Conservation (phyloP, 345 rosid species). For the Noccaea bulbosa region DNA sequence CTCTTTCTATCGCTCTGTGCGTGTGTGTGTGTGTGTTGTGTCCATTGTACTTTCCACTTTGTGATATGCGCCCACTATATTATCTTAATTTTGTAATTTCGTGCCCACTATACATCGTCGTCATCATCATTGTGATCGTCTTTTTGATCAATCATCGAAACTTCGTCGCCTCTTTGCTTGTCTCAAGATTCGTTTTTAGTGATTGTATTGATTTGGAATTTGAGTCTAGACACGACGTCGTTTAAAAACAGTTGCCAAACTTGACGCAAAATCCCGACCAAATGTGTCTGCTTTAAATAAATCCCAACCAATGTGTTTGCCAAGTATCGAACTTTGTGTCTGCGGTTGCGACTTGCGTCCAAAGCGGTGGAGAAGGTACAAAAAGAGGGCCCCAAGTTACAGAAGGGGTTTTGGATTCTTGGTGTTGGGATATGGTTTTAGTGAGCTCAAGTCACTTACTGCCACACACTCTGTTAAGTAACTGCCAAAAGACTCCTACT, state of each 20-base stretch:
- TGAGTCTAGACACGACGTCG: constrained; percentile 4
- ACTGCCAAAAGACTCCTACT: constrained; percentile 28
- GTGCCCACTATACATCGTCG: constrained; percentile 34
- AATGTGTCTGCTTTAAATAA: constrained; percentile 11
- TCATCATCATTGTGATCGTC: constrained; percentile 20
- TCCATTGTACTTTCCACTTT: constrained; percentile 48
- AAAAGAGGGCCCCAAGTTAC: constrained; percentile 29
- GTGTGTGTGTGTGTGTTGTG: constrained; percentile 21
- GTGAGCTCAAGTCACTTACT: constrained; percentile 34
- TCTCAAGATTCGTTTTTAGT: constrained; percentile 19
- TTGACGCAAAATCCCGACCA: constrained; percentile 8
- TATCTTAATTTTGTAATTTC: constrained; percentile 30
- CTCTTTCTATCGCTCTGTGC: constrained; percentile 23
- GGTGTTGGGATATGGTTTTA: constrained; percentile 36
- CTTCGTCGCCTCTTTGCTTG: constrained; percentile 21
- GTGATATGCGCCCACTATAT: constrained; percentile 38
- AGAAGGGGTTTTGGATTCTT: constrained; percentile 31
- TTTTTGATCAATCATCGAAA: constrained; percentile 32
- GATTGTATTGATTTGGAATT: constrained; percentile 8
- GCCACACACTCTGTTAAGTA: constrained; percentile 33
- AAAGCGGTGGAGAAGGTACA: constrained; percentile 37
- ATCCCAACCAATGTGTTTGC: background rate
- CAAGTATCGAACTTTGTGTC: constrained; percentile 36
- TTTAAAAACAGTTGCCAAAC: constrained; percentile 14
- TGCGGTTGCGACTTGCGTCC: constrained; percentile 37